Evolutionary conservation across 768 basidiomycete species (phyloP).

Genomic region (Amanita exitialis): DNA sequence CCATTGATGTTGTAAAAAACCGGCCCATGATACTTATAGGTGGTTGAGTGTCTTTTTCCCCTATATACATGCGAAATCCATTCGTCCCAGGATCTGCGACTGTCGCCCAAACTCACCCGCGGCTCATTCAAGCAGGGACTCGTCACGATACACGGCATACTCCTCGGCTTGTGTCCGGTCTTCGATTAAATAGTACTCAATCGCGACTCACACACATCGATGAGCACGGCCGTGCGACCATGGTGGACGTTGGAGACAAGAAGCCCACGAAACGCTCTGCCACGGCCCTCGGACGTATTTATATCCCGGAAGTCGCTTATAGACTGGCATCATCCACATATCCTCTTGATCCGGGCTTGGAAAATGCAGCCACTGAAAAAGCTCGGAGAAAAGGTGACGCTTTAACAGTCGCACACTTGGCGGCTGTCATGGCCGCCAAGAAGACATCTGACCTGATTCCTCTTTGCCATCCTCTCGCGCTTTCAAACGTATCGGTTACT

Average conservation of each 20-base stretch:
- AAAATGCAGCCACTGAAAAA: conserved; percentile 33
- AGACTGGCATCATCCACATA: conserved; percentile 44
- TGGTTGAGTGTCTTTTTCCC: conserved; percentile 57
- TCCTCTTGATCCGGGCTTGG: conserved; percentile 17
- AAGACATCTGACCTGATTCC: conserved; percentile 78
- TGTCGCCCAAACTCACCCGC: neutral
- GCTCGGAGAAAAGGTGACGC: conserved; percentile 57
- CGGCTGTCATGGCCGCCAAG: conserved; percentile 84
- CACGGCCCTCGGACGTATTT: conserved; percentile 68
- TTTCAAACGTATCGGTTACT: conserved; percentile 60
- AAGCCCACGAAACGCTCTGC: conserved; percentile 51
- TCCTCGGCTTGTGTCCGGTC: conserved; percentile 9
- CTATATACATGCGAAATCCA: neutral
- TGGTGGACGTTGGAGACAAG: conserved; percentile 79
- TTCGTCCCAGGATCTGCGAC: conserved; percentile 7
- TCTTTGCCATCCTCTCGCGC: conserved; percentile 74
- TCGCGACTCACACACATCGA: conserved; percentile 63
- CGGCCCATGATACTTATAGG: conserved; percentile 91
- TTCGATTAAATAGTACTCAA: conserved; percentile 17
- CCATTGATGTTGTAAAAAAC: conserved; percentile 67
- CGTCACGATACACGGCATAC: neutral
- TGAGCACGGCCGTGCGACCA: conserved; percentile 54
- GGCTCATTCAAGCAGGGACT: neutral
- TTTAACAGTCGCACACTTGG: conserved; percentile 70
- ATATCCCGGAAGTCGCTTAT: conserved; percentile 55